Percentiles rank a stretch among this genome's conserved stretches.
phyloP scores from a whole-genome alignment of 192 early-diverging fungal genomes.

The Rhizophlyctis rosea region DNA sequence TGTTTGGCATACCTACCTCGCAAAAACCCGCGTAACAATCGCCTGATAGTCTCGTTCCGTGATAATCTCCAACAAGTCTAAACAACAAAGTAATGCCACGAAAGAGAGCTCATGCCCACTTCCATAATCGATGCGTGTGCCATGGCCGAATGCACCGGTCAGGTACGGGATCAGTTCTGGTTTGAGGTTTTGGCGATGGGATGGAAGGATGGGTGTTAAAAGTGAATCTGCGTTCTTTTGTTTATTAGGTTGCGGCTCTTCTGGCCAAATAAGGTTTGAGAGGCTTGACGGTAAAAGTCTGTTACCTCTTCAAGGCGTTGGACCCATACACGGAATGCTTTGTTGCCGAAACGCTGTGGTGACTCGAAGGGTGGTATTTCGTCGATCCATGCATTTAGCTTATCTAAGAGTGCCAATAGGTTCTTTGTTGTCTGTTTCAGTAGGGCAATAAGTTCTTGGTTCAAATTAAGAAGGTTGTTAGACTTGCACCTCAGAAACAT shows the following conservation, averaged over 20 bases:
- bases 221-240: conserved; percentile 10
- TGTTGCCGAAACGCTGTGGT: conserved; percentile 88
- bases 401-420: conserved; percentile 58
- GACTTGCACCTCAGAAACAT: conserved; percentile 52
- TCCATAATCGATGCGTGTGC: conserved; percentile 92
- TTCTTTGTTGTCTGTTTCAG: conserved; percentile 7
- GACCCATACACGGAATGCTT: conserved; percentile 81
- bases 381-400: conserved; percentile 65
- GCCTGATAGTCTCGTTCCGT: conserved; percentile 63
- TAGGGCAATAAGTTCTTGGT: conserved; percentile 1
- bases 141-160: conserved; percentile 75
- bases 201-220: conserved; percentile 24
- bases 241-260: neutral
- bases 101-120: conserved; percentile 95
- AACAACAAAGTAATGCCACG: conserved; percentile 75
- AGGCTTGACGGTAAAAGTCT: too few relatives aligned
- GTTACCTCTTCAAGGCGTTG: conserved; percentile 49
- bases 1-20: conserved; percentile 29
- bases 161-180: conserved; percentile 77
- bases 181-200: conserved; percentile 45
- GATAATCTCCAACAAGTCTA: conserved; percentile 68
- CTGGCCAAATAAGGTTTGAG: neutral
- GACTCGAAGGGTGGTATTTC: conserved; percentile 70
- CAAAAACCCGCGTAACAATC: conserved; percentile 72
- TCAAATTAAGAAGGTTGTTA: neutral